phyloP scores from a whole-genome alignment of 768 basidiomycete species.

The Lanmaoa pseudosensibilis region DNA sequence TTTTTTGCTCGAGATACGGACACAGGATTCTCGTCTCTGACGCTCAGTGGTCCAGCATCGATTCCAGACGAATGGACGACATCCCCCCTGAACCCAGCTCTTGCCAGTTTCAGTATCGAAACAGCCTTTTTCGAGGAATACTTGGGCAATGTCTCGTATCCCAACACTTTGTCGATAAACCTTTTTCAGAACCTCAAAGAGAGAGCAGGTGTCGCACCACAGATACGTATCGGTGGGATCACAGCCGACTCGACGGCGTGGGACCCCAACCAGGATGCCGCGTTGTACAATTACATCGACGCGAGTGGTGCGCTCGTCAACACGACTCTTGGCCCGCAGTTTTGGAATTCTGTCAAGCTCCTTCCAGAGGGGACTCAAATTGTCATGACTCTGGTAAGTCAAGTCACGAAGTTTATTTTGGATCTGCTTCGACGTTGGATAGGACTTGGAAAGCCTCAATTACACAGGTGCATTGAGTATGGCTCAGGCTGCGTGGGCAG shows the following conservation, averaged over 20 bases:
- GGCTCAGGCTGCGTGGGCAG: constrained; percentile 42
- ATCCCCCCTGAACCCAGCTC: constrained; percentile 40
- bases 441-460: constrained; percentile 48
- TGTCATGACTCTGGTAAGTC: constrained; percentile 44
- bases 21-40: constrained; percentile 23
- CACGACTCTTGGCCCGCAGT: constrained; percentile 51
- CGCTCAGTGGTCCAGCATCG: constrained; percentile 40
- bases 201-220: constrained; percentile 45
- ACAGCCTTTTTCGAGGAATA: constrained; percentile 54
- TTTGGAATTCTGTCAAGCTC: constrained; percentile 46
- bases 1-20: constrained; percentile 5
- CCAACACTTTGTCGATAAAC: constrained; percentile 44
- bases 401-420: not conserved
- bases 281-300: constrained; percentile 43
- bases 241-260: constrained; percentile 55
- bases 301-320: constrained; percentile 44
- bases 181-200: constrained; percentile 46
- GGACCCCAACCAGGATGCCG: constrained; percentile 38
- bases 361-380: constrained; percentile 50
- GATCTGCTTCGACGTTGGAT: not conserved
- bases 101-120: constrained; percentile 57
- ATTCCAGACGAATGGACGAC: constrained; percentile 46
- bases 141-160: constrained; percentile 44
- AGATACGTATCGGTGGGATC: constrained; percentile 54
- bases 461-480: constrained; percentile 44